phyloP scores from a whole-genome alignment of 371 early-diverging fungal genomes.

The Lichtheimia hyalospora region DNA sequence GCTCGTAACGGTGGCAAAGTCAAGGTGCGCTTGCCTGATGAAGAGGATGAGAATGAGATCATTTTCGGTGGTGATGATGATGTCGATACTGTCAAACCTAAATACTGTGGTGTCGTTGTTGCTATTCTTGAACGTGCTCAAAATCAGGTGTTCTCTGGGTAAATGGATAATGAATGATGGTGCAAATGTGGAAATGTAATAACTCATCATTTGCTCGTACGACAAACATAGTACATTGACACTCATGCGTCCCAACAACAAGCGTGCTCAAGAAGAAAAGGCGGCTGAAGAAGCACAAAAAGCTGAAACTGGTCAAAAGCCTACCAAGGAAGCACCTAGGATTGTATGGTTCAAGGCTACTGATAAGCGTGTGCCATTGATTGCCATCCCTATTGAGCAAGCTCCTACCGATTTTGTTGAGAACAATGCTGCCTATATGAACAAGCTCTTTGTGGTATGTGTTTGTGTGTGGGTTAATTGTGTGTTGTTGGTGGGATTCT shows the following conservation, averaged over 20 bases:
- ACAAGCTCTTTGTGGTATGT: conserved; percentile 44
- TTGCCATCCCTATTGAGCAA: conserved; percentile 69
- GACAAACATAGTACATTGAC: conserved; percentile 36
- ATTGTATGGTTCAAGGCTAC: conserved; percentile 82
- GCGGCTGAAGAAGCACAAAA: conserved; percentile 13
- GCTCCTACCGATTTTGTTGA: conserved; percentile 66
- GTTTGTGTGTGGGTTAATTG: conserved; percentile 24
- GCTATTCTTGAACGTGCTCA: conserved; percentile 63
- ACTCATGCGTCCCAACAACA: conserved; percentile 53
- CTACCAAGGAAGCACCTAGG: conserved; percentile 26
- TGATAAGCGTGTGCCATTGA: conserved; percentile 75
- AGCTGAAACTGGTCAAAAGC: conserved; percentile 5
- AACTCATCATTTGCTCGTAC: too few relatives aligned
- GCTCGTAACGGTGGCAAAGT: conserved; percentile 45
- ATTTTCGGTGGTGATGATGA: conserved; percentile 53
- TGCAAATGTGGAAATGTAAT: too few relatives aligned
- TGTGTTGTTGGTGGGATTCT: background rate
- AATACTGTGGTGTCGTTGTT: conserved; percentile 63
- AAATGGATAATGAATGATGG: background rate
- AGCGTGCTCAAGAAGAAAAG: conserved; percentile 44
- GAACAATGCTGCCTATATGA: conserved; percentile 47
- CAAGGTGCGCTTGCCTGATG: conserved; percentile 36
- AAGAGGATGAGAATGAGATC: conserved; percentile 44
- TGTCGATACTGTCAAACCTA: conserved; percentile 50
- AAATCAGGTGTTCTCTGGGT: conserved; percentile 64